Base-by-base conservation (phyloP, 2,329 filamentous ascomycete genomes). In the Pezicula radicicola region DNA sequence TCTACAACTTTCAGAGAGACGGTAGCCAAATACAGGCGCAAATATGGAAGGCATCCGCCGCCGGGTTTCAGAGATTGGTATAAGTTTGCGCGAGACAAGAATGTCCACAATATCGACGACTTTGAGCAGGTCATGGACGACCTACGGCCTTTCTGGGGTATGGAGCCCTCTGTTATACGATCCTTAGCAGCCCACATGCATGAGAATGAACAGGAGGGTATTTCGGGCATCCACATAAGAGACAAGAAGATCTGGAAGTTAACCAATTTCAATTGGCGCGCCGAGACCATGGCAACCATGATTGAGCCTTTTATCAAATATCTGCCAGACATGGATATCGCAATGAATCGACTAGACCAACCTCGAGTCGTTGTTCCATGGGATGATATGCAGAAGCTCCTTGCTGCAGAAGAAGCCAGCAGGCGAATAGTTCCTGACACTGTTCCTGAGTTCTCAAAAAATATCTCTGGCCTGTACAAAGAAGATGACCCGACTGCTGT, bases 121-220 rank as follows among this genome's bases (percentile, higher is more conserved):
- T 86, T 84, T 67, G 79, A 84, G 61, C 80, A 82, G 53, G 81
- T 86, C 52, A 82, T 84, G 69, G 77, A 83, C 56, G 83, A 87
- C 62, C 61, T 85, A 49, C 70, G 77, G 43, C 83, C 83, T 2
- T 84, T 81, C 60, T 85, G 81, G 82, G 80, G 62, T 25, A 54
- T 71, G 3, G 60, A 68, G 16, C 68, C 69, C 7, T 49, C 56
- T 6, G 58, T 60, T 2, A 67, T 71, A 35, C 59, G 68, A 33
- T 58, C 72, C 2, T 66, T 82, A 33, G 75, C 79, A 30, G 66
- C 72, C 16, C 66, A 69, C 30, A 68, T 72, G 46, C 64, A 71
- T 10, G 55, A 52, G 13, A 56, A 64, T 12, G 49, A 56, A 27
- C 37, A 45, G 3, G 53, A 57, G 42, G 57, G 57, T 3, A 51